Evolutionary conservation across 768 basidiomycete species (phyloP), one percentile per base, ranked within the genome.

Genomic region (Lactarius hatsudake): DNA sequence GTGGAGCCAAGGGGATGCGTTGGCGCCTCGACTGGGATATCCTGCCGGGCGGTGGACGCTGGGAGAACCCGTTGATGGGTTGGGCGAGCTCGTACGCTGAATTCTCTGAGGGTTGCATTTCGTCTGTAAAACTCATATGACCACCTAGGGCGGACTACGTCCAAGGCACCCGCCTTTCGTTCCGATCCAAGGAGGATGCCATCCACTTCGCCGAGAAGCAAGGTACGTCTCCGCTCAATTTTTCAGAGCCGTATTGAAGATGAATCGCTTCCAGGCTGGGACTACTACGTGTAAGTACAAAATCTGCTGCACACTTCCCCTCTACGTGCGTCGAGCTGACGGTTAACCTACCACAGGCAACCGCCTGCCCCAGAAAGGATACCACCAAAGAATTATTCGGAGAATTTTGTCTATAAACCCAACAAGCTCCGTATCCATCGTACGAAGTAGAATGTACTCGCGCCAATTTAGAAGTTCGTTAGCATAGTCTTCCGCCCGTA

Each of bases 31-130:
- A 98, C 77, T 98, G 89, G 82, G 96, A 98, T 73, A 87, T 87
- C 64, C 80, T 98, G n/a, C 87, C 86, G 65, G 94, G 96, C 40
- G 88, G 85, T 34, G 94, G 93, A 15, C 84, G 96, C 61, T 99
- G 96, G 96, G 95, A 98, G 83, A 99, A 98, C 75, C 93, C 94
- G 5, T 76, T 99, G 71, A 99, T 98, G 93, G 96, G 96, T 54
- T 99, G 86, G 82, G 96, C 95, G 0, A 92, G 89, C 80, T 94
- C 94, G 91, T 96, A 75, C 78, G 91, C 84, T n/a, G 48, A 1
- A 23, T 36, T 18, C 12, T 43, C 3, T 6, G 10, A 28, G 9
- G 1, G 0, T 17, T 43, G 36, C 34, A n/a, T 58, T 17, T 26
- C 51, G 8, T 63, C 18, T 15, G 23, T 26, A 5, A 2, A 26